Evolutionary conservation across 2,329 filamentous ascomycete species (phyloP).

Genomic region (Colletotrichum navitas): DNA sequence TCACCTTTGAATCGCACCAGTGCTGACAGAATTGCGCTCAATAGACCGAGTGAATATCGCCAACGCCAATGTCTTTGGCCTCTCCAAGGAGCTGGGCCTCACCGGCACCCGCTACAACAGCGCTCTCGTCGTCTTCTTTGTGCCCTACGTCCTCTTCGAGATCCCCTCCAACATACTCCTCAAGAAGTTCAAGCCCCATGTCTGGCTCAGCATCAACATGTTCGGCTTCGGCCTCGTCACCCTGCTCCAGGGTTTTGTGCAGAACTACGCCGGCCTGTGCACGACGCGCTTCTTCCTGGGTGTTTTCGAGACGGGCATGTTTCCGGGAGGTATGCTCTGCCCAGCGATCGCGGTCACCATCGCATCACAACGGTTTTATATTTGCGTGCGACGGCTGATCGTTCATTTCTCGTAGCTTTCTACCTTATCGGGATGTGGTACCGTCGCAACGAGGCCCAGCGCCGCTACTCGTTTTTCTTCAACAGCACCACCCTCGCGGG

Average conservation of each 20-base stretch:
- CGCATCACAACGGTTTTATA: not conserved
- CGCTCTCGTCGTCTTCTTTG: constrained; percentile 83
- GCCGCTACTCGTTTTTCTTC: constrained; percentile 95
- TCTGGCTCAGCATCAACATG: constrained; percentile 87
- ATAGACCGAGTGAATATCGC: constrained; percentile 80
- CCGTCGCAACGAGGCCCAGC: constrained; percentile 86
- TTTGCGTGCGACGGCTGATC: not conserved
- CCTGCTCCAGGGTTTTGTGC: constrained; percentile 80
- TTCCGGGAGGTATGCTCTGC: constrained; percentile 56
- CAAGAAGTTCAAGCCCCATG: constrained; percentile 64
- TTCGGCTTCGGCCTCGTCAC: constrained; percentile 84
- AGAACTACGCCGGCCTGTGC: constrained; percentile 82
- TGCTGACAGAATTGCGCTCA: not conserved
- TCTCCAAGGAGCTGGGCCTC: constrained; percentile 73
- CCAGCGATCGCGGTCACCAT: not conserved
- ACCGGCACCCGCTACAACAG: constrained; percentile 76
- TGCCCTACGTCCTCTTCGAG: constrained; percentile 83
- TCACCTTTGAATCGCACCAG: not conserved
- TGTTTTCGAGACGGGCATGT: constrained; percentile 80
- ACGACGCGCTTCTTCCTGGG: constrained; percentile 89
- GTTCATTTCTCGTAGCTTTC: constrained; percentile 55
- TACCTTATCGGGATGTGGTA: constrained; percentile 93
- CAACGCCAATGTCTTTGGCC: constrained; percentile 78
- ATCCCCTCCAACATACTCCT: constrained; percentile 59
- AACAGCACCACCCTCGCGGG: constrained; percentile 72